Evolutionary conservation across 345 rosid species (phyloP).

Genomic region (Citrus unshiu): DNA sequence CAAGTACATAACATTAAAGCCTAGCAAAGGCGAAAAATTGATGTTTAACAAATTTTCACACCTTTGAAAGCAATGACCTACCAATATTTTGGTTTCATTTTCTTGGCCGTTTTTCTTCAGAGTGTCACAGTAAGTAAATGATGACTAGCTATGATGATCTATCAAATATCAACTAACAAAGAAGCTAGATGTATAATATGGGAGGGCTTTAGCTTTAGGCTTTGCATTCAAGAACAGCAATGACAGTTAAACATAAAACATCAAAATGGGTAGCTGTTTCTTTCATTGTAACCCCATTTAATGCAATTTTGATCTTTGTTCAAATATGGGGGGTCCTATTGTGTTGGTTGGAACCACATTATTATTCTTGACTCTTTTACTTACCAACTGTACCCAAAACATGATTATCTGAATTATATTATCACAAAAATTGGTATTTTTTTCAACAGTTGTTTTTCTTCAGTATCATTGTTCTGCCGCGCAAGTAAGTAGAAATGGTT

Average conservation of each 20-base stretch:
- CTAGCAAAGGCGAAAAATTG: background rate
- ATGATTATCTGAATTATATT: background rate
- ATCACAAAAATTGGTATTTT: background rate
- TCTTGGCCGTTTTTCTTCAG: background rate
- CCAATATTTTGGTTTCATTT: background rate
- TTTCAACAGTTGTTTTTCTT: background rate
- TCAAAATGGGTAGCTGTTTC: background rate
- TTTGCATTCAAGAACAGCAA: conserved; percentile 4
- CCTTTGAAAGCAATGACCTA: background rate
- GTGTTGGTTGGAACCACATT: background rate
- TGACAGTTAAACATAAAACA: background rate
- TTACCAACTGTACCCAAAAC: background rate
- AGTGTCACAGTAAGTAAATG: background rate
- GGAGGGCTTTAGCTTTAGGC: background rate
- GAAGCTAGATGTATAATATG: background rate
- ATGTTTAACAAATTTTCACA: background rate
- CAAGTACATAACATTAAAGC: background rate
- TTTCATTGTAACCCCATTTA: background rate
- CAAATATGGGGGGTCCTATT: background rate
- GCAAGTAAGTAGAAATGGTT: background rate
- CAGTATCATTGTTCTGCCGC: background rate
- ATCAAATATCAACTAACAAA: background rate
- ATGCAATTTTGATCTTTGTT: background rate
- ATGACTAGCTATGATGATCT: too few species aligned
- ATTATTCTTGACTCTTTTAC: background rate